Evolutionary conservation across 805 yeast genomes (phyloP), one percentile per base, ranked within the genome.

Genomic region (Zygosaccharomyces bisporus): DNA sequence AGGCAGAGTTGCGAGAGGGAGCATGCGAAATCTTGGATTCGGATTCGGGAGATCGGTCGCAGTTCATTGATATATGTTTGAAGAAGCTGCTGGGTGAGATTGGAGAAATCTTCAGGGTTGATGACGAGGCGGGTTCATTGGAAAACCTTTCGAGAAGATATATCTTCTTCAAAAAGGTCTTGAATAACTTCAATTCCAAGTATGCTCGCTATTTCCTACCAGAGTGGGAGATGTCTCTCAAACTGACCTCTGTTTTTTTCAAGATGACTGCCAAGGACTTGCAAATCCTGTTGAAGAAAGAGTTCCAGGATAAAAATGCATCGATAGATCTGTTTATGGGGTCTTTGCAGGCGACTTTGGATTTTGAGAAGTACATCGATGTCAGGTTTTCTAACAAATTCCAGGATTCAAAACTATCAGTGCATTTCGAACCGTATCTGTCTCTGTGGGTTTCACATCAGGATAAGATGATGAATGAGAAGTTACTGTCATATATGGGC

Each of bases 51-150:
- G 73, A 78, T 40, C 75, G 72, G 38, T 77, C 77, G 39, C 78
- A 81, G 55, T 70, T 91, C 37, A 65, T 80, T 6, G 77, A 74
- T 37, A 87, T 95, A 91, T 86, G 84, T 62, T 76, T 85, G 47
- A 77, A 76, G 44, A 72, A 72, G 23, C 80, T 83, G 50, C 70
- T 93, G 42, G 76, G 76, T 55, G 98, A 91, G 56, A 79, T 91
- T 34, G 75, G 75, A 27, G 68, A 78, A 17, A 87, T 93, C 8
- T 93, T 93, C 66, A 76, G 79, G 43, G 72, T 81, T 7, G 73
- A 80, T 10, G 97, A 89, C 55, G 99, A 93, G 65, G 99, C 99
- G 0, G 97, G 97, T 1, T 83, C 95, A 4, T 68, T 93, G 47
- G 99, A 93, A 47, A 93, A 93, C 63, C 66, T 93, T 41, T 75